A percentile compares a stretch with the other conserved stretches of the same genome.
Evolutionary conservation across 768 basidiomycete species (phyloP).

Genomic region (Infundibulicybe gibba): DNA sequence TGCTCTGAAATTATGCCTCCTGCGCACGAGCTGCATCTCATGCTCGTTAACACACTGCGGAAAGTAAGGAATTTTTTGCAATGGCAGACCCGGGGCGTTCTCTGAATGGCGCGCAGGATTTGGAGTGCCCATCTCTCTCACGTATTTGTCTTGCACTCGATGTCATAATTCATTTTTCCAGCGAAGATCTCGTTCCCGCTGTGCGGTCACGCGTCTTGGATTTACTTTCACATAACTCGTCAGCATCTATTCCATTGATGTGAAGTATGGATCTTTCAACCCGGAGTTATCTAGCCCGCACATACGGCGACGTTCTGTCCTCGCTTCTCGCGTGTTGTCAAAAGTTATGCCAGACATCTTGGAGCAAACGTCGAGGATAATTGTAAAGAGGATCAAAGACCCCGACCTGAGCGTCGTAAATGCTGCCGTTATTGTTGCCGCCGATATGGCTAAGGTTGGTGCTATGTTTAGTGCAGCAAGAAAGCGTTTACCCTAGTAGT

Average conservation of each 20-base stretch:
- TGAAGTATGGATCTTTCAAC: constrained; percentile 4
- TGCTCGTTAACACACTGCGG: constrained; percentile 83
- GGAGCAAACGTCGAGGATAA: constrained; percentile 30
- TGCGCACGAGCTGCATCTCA: constrained; percentile 68
- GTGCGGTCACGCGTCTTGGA: constrained; percentile 62
- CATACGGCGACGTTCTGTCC: constrained; percentile 59
- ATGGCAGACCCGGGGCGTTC: not conserved
- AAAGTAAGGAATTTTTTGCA: constrained; percentile 45
- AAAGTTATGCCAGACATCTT: constrained; percentile 42
- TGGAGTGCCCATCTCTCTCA: constrained; percentile 53
- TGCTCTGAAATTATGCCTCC: constrained; percentile 70
- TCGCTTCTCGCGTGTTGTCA: constrained; percentile 55
- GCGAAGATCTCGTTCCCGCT: constrained; percentile 71
- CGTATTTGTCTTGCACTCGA: constrained; percentile 74
- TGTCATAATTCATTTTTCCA: constrained; percentile 56
- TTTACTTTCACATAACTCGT: constrained; percentile 74
- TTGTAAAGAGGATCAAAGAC: constrained; percentile 41
- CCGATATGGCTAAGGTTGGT: constrained; percentile 19
- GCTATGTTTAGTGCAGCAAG: not conserved
- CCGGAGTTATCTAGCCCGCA: constrained; percentile 35
- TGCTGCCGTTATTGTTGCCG: constrained; percentile 39
- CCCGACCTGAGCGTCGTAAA: constrained; percentile 35
- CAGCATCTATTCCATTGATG: constrained; percentile 38
- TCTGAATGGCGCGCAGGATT: constrained; percentile 45
- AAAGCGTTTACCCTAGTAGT: too few relatives aligned